Base-by-base conservation (phyloP, 2,329 filamentous ascomycete species). In the Clonostachys byssicola region DNA sequence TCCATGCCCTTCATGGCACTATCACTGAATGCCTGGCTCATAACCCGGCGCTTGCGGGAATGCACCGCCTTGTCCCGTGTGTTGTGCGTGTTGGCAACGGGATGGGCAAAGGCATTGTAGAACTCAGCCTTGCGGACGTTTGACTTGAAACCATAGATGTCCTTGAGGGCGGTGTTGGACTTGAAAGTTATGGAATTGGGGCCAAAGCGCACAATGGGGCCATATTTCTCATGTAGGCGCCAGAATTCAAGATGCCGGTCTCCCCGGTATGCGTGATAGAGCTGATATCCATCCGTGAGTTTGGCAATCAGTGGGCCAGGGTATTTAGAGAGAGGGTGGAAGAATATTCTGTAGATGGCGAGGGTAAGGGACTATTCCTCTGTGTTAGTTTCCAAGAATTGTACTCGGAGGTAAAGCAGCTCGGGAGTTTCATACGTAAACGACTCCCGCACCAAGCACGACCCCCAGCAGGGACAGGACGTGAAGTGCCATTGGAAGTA, bases 101-200 rank as follows among this genome's bases (percentile, higher is more conserved):
- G 85, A 48, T 86, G 83, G 2, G 83, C 82, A 60, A 88, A 89
- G 39, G 83, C 83, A 53, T 86, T 78, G 69, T 89, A 89, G 68
- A 89, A 89, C 54, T 83, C 76, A 39, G 84, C 77, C 67, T 89
- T 89, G 64, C 76, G 71, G 33, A 85, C 80, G 50, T 84, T 84
- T 60, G 78, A 65, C 43, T 73, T 72, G 69, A 83, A 81, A 53
- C 82, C 80, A 65, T 86, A 84, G 51, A 87, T 85, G 16, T 82
- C 77, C 61, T 81, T 81, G 49, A 89, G 71, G 1, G 86, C 85
- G 8, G 77, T 76, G 51, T 78, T 78, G 47, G 82, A 85, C 73
- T 94, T 92, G 70, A 95, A 81, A 1, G 85, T 89, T 40, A 95
- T 70, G 50, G 80, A 81, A 64, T 90, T 89, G 41, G 89, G 89